Conservation (phyloP, 2,329 filamentous ascomycete species). For the Cytospora piceicola region DNA sequence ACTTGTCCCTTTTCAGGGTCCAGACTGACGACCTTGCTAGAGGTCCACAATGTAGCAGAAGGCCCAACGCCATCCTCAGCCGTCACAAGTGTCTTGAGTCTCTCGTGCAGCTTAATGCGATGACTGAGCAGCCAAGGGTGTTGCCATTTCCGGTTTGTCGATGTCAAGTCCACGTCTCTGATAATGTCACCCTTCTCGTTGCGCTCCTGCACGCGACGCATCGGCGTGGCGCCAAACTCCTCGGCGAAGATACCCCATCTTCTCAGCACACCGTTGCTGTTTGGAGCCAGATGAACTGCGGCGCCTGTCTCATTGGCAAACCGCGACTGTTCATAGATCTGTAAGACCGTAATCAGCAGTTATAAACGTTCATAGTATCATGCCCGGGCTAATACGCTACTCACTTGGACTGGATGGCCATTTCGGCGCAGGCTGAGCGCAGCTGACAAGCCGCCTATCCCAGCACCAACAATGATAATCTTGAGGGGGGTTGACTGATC, state of each 20-base stretch:
- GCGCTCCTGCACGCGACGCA: slow-evolving; percentile 35
- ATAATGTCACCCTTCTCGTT: slow-evolving; percentile 32
- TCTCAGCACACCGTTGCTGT: slow-evolving; percentile 60
- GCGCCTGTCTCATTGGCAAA: slow-evolving; percentile 62
- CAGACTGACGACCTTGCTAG: slow-evolving; percentile 49
- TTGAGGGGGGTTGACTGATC: slow-evolving; percentile 31
- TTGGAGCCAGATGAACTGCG: slow-evolving; percentile 66
- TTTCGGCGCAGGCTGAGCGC: slow-evolving; percentile 57
- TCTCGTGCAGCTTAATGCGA: slow-evolving; percentile 56
- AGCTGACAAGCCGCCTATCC: slow-evolving; percentile 57
- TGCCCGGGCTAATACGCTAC: slow-evolving; percentile 1
- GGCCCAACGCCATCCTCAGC: slow-evolving; percentile 41
- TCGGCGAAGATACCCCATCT: slow-evolving; percentile 45
- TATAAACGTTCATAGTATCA: too few species aligned
- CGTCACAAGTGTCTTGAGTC: slow-evolving; percentile 52
- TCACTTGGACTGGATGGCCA: slow-evolving; percentile 52
- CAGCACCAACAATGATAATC: slow-evolving; percentile 43
- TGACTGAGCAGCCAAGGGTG: slow-evolving; percentile 58
- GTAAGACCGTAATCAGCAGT: background rate
- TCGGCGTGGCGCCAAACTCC: slow-evolving; percentile 41
- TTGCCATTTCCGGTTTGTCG: slow-evolving; percentile 51
- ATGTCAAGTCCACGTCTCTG: slow-evolving; percentile 41
- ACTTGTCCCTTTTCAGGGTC: slow-evolving; percentile 45
- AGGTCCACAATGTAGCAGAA: slow-evolving; percentile 44
- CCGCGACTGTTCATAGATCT: slow-evolving; percentile 60